Evolutionary conservation across 129 eudicot genomes (phyloP), one percentile per base, ranked within the genome.

Genomic region (Mikania micrantha): DNA sequence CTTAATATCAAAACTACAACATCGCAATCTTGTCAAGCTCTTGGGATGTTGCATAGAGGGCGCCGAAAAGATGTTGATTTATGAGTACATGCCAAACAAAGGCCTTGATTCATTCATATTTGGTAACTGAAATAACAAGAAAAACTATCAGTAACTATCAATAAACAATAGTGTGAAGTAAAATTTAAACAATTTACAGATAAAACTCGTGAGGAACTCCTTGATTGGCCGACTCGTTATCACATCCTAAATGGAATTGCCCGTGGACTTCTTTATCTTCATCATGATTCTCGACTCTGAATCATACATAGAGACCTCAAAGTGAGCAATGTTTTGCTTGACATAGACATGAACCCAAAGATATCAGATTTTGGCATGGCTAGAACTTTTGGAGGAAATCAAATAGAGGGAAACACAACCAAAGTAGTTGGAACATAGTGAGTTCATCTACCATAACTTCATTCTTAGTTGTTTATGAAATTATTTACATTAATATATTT

Each of bases 81-180:
- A n/a, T n/a, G n/a, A n/a, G n/a, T n/a, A n/a, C n/a, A n/a, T n/a
- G n/a, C n/a, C n/a, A n/a, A n/a, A n/a, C n/a, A n/a, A n/a, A n/a
- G 74, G 87, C 65, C 70, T 82, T 34, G 87, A 82, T 60, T 54
- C 32, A n/a, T 75, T 83, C 28, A 59, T 83, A 44, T 83, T 83
- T 32, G 84, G 84, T 83, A 42, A 40, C n/a, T n/a, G n/a, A 21
- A 29, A 41, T 7, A 52, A 31, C 21, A 31, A 28, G 40, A 29
- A 64, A 31, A 20, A 21, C 29, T 29, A 4, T 19, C n/a, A n/a
- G 24, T n/a, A 27, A 29, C 0, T 24, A 31, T 32, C 12, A 19
- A 3, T 15, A 7, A 34, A 12, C 17, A 48, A 42, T 29, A 4
- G 5, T n/a, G 6, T 44, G 36, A 32, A 62, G 50, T 52, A 73